Conservation (phyloP, 768 basidiomycete species). For the Mycena indigotica region DNA sequence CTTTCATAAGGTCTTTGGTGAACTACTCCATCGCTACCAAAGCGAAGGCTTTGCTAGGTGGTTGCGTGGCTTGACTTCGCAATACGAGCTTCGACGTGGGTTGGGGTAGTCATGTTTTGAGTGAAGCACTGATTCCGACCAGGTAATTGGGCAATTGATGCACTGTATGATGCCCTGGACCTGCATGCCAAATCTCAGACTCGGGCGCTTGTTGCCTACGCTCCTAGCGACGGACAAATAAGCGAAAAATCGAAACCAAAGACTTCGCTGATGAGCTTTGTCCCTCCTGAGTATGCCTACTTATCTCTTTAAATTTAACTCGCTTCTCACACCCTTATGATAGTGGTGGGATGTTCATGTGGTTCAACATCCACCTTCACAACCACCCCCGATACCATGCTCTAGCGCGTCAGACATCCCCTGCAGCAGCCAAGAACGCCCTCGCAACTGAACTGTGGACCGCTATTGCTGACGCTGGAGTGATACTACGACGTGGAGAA, state of each 20-base stretch:
- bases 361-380: constrained; percentile 23
- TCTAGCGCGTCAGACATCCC: constrained; percentile 15
- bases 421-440: constrained; percentile 16
- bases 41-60: constrained; percentile 19
- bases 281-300: constrained; percentile 18
- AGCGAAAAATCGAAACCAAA: constrained; percentile 15
- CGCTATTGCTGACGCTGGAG: constrained; percentile 7
- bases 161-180: constrained; percentile 15
- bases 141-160: constrained; percentile 22
- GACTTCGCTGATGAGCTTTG: constrained; percentile 21
- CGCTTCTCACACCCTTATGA: background rate
- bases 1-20: constrained; percentile 11
- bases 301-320: background rate
- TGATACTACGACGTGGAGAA: constrained; percentile 18
- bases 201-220: constrained; percentile 12
- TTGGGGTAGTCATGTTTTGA: background rate
- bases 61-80: constrained; percentile 20
- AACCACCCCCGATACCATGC: constrained; percentile 22
- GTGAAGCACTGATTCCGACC: background rate
- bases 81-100: constrained; percentile 22
- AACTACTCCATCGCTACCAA: constrained; percentile 13
- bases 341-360: constrained; percentile 25
- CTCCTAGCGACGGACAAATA: constrained; percentile 13
- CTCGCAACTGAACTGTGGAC: constrained; percentile 17
- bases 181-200: constrained; percentile 7